Conservation (phyloP, 106 monocot genomes). For the Cymbidium sinense region DNA sequence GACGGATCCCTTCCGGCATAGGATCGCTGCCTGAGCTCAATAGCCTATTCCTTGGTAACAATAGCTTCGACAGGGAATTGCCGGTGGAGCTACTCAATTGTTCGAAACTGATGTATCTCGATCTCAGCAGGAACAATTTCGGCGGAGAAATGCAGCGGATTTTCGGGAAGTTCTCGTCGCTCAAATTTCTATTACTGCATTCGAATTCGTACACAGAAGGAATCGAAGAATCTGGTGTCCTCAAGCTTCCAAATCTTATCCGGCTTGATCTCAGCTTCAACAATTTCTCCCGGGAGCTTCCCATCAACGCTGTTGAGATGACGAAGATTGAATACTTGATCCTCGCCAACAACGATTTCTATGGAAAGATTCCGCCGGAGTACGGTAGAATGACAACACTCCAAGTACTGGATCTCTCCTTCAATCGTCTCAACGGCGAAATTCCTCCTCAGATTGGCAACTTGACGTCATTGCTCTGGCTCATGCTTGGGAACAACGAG, state of each 20-base stretch:
- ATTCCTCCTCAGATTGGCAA: slow-evolving; percentile 64
- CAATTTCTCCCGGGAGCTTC: slow-evolving; percentile 53
- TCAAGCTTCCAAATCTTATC: slow-evolving; percentile 24
- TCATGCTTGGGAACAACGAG: slow-evolving; percentile 62
- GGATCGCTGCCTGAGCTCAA: slow-evolving; percentile 41
- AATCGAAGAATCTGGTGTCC: slow-evolving; percentile 50
- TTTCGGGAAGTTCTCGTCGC: slow-evolving; percentile 35
- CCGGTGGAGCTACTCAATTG: slow-evolving; percentile 52
- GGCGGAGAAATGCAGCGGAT: slow-evolving; percentile 44
- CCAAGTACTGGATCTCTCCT: slow-evolving; percentile 65
- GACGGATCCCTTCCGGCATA: slow-evolving; percentile 42
- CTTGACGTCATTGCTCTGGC: slow-evolving; percentile 59
- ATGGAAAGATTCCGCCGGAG: slow-evolving; percentile 47
- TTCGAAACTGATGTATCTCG: slow-evolving; percentile 43
- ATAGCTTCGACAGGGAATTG: slow-evolving; percentile 45
- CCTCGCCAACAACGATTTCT: slow-evolving; percentile 53
- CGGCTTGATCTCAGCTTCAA: slow-evolving; percentile 70
- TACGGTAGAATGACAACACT: slow-evolving; percentile 34
- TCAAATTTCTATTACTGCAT: slow-evolving; percentile 42
- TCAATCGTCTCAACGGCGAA: slow-evolving; percentile 49
- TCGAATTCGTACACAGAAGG: slow-evolving; percentile 52
- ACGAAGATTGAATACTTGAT: slow-evolving; percentile 41
- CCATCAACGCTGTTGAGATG: slow-evolving; percentile 26
- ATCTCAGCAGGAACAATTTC: slow-evolving; percentile 64
- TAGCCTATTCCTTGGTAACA: slow-evolving; percentile 46